phyloP scores from a whole-genome alignment of 2,329 filamentous ascomycete species.

The Aspergillus spinulosporus region DNA sequence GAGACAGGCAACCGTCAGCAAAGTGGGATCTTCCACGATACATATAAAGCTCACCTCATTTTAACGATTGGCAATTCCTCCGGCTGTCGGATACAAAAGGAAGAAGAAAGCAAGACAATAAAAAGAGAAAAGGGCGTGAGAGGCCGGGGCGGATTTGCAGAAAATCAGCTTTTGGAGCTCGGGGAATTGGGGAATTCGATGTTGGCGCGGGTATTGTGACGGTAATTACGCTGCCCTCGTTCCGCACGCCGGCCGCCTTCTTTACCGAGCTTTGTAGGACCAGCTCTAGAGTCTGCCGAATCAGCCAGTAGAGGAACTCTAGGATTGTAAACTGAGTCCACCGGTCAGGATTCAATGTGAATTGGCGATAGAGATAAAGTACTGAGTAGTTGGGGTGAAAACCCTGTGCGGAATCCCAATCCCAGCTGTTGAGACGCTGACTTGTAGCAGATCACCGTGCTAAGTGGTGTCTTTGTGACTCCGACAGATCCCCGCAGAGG shows the following conservation, averaged over 20 bases:
- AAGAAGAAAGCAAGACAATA: constrained; percentile 8
- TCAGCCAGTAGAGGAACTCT: too few relatives aligned
- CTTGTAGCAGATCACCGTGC: background rate
- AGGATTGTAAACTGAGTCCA: too few relatives aligned
- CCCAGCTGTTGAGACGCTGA: background rate
- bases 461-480: background rate
- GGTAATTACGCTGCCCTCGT: constrained; percentile 7
- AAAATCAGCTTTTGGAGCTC: constrained; percentile 11
- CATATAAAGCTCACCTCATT: constrained; percentile 31
- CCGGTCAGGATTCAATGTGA: too few relatives aligned
- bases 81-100: constrained; percentile 3
- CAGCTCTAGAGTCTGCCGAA: too few relatives aligned
- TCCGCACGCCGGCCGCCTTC: background rate
- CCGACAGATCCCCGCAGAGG: constrained; percentile 4
- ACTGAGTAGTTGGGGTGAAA: background rate
- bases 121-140: constrained; percentile 12
- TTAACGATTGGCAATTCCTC: constrained; percentile 23
- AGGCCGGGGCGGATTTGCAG: constrained; percentile 6
- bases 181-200: background rate
- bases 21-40: background rate
- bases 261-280: background rate
- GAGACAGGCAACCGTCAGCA: constrained; percentile 14
- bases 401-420: background rate
- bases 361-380: background rate
- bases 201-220: constrained; percentile 13